Base-by-base conservation (phyloP, 2,329 filamentous ascomycete species). In the Aspergillus terreus region DNA sequence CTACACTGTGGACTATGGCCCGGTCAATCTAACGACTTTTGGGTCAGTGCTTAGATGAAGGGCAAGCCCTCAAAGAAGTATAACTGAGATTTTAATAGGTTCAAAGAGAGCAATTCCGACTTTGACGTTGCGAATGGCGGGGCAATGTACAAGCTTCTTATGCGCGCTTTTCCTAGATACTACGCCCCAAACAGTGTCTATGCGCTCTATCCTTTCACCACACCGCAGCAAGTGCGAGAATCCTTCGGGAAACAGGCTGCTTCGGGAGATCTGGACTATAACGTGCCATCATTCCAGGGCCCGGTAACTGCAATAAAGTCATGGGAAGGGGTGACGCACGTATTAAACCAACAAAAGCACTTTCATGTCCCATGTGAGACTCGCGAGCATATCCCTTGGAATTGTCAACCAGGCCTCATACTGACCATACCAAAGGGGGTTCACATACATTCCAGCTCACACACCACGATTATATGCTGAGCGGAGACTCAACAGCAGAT, bases 121-220 rank as follows among this genome's bases (percentile, higher is more conserved):
- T 51, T 47, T 21, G 21, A 47, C n/a, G 49, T 51, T 9, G 49
- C 49, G 11, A 17, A 25, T 25, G 49, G 49, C 4, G 49, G 44
- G 14, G 17, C 47, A 14, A 51, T 51, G 49, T 51, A 47, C 19
- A 51, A 47, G 38, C 27, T 51, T 21, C 38, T 51, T 9, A 43
- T 51, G 44, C 44, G 38, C 23, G 49, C 49, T 5, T 51, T 51
- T 44, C 49, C 49, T 0, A 44, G 49, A 17, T 51, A 32, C 23
- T 47, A 51, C 45, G n/a, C 19, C 25, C 21, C 49, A 43, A 47
- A 47, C 36, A 51, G 49, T 35, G 44, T 51, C 15, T 51, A 51
- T 47, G 27, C 44, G 3, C 36, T 51, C n/a, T 51, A 47, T 15
- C 49, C 49, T 15, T 51, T 51, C 15, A 47, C 44, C 4, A 51